Base-by-base conservation (phyloP, 2,329 filamentous ascomycete species). In the Aspergillus thermomutatus region DNA sequence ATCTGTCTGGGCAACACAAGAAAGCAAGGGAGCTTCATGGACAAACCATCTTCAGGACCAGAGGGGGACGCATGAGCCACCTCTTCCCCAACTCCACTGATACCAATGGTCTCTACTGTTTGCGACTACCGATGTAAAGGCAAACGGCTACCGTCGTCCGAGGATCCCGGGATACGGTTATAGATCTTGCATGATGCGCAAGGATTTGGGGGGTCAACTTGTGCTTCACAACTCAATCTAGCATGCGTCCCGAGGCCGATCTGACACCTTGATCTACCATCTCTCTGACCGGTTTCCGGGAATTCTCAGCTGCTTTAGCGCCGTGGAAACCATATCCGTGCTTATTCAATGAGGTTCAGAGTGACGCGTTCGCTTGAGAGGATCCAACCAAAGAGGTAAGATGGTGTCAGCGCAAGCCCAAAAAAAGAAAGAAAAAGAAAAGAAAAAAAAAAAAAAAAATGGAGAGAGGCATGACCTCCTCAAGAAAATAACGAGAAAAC, bases 171-270 rank as follows among this genome's bases (percentile, higher is more conserved):
- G 2, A 14, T 26, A 14, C n/a, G 28, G 19, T 23, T 14, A 23
- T 11, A 23, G 50, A 59, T 59, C 59, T 58, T 53, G 59, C 60
- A 61, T 61, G 21, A 28, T 52, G 23, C 47, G 43, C 54, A 48
- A 37, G 46, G 54, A 41, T 57, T 40, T 55, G 52, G 52, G 47
- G 37, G 46, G n/a, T 19, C 6, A 31, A 10, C 21, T 53, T 55
- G 58, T 58, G 53, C 52, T 60, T 60, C 50, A 21, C 27, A 50
- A n/a, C 10, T 45, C 7, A 23, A 49, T 48, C 11, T 25, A 10
- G 23, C 43, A n/a, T 45, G 5, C 43, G 2, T 25, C 7, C 45
- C 3, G 2, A 34, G 17, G 40, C 23, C 41, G 45, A 57, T 56
- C 47, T 61, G 53, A 57, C 54, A 25, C 51, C 41, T 50, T 40